Evolutionary conservation across 2,329 filamentous ascomycete genomes (phyloP).

Genomic region (Calonectria pauciramosa): DNA sequence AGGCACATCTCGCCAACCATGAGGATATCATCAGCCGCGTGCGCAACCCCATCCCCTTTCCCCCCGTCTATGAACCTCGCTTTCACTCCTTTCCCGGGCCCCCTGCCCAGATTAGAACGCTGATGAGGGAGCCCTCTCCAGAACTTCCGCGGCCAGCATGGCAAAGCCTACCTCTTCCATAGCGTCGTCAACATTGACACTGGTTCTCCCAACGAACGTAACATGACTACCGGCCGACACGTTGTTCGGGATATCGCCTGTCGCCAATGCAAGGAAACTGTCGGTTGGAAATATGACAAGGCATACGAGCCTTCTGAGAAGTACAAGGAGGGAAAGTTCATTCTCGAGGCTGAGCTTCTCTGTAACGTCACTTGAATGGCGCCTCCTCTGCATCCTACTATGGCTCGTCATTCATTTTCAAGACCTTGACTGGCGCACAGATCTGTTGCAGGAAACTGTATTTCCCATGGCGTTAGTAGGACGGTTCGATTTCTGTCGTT

Average conservation of each 20-base stretch:
- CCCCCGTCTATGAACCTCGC: background rate
- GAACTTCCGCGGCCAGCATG: slow-evolving; percentile 99
- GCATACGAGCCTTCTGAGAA: slow-evolving; percentile 93
- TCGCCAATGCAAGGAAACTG: slow-evolving; percentile 89
- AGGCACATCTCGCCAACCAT: slow-evolving; percentile 94
- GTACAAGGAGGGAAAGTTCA: slow-evolving; percentile 99
- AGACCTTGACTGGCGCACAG: too few relatives aligned
- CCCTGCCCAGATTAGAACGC: slow-evolving; percentile 13
- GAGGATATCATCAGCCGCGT: slow-evolving; percentile 97
- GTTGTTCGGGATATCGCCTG: slow-evolving; percentile 94
- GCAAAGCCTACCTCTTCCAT: slow-evolving; percentile 97
- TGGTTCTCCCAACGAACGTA: slow-evolving; percentile 90
- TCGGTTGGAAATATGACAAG: slow-evolving; percentile 99
- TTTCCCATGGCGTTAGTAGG: slow-evolving; percentile 33
- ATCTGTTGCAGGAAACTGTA: background rate
- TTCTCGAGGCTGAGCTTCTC: slow-evolving; percentile 91
- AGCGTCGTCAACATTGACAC: slow-evolving; percentile 90
- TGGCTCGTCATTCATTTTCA: background rate
- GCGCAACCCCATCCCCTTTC: slow-evolving; percentile 51
- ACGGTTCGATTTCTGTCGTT: slow-evolving; percentile 24
- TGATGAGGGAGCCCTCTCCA: slow-evolving; percentile 54
- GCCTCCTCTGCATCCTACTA: background rate
- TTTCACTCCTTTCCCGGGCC: background rate
- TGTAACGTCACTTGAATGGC: slow-evolving; percentile 76
- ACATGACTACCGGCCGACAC: slow-evolving; percentile 97